Percentiles rank a stretch among this genome's conserved stretches.
Conservation (phyloP, 2,329 filamentous ascomycete species). For the Emergomyces pasteurianus region DNA sequence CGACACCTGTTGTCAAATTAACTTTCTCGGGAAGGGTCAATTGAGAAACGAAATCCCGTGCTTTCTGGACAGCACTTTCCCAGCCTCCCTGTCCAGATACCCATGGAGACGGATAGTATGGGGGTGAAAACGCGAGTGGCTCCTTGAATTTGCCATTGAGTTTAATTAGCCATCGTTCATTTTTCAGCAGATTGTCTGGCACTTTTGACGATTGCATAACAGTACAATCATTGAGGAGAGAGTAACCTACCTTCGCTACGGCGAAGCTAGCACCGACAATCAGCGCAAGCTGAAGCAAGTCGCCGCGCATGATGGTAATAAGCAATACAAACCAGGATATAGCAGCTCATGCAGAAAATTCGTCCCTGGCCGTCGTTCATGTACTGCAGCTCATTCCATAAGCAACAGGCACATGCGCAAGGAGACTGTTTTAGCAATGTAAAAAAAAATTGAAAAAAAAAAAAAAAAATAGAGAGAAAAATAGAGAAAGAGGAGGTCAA, state of each 20-base stretch:
- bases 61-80: constrained; percentile 63
- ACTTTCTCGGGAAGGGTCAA: constrained; percentile 82
- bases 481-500: background rate
- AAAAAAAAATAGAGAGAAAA: background rate
- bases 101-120: constrained; percentile 81
- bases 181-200: background rate
- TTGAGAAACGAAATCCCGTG: constrained; percentile 67
- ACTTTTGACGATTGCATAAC: background rate
- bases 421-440: background rate
- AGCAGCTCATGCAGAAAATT: background rate
- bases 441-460: background rate
- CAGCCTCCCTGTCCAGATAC: constrained; percentile 62
- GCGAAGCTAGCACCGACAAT: constrained; percentile 22
- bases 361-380: background rate
- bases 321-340: background rate
- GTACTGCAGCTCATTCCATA: background rate
- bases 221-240: background rate
- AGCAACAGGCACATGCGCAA: background rate
- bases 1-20: constrained; percentile 83
- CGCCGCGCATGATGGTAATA: constrained; percentile 21
- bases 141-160: background rate
- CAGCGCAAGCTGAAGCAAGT: constrained; percentile 22
- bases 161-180: background rate
- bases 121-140: constrained; percentile 39
- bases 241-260: constrained; percentile 21